Conservation (phyloP, 495 filamentous ascomycete genomes). For the Penicillium atrosanguineum region DNA sequence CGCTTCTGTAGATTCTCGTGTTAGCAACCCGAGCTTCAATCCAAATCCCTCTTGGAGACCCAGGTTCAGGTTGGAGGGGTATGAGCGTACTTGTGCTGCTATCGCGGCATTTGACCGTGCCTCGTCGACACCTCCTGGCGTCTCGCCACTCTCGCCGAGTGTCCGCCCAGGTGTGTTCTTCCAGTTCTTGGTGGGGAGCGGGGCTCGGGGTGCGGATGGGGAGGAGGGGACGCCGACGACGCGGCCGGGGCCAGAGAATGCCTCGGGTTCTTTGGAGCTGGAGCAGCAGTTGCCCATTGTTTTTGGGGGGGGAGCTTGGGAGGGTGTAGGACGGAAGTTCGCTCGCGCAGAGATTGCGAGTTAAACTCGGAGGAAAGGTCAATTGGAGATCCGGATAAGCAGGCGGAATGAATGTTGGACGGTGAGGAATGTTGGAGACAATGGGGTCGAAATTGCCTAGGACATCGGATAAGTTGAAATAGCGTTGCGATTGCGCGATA, state of each 20-base stretch:
- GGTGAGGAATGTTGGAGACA: not conserved
- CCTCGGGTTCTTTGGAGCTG: slow-evolving; percentile 52
- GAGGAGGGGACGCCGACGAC: slow-evolving; percentile 43
- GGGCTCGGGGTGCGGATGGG: slow-evolving; percentile 29
- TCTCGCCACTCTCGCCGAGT: slow-evolving; percentile 41
- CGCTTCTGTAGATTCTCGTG: slow-evolving; percentile 31
- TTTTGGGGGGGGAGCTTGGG: not conserved
- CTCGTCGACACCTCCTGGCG: slow-evolving; percentile 45
- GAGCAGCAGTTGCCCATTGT: slow-evolving; percentile 75
- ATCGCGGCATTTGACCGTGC: slow-evolving; percentile 55
- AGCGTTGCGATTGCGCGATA: slow-evolving; percentile 7
- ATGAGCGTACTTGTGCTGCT: slow-evolving; percentile 60
- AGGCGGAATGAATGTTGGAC: not conserved
- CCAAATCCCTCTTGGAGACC: not conserved
- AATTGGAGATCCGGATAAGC: not conserved
- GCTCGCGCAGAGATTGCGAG: not conserved
- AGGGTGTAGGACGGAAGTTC: not conserved
- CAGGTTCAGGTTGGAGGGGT: not conserved
- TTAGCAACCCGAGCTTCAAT: not conserved
- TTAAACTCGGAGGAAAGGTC: not conserved
- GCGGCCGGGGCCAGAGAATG: slow-evolving; percentile 63
- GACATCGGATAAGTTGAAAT: slow-evolving; percentile 1
- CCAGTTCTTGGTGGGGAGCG: slow-evolving; percentile 42
- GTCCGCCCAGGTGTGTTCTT: slow-evolving; percentile 54
- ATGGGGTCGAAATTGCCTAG: not conserved